Percentiles rank a stretch among this genome's conserved stretches.
Conservation (phyloP, 129 eudicot genomes). For the Silybum marianum region DNA sequence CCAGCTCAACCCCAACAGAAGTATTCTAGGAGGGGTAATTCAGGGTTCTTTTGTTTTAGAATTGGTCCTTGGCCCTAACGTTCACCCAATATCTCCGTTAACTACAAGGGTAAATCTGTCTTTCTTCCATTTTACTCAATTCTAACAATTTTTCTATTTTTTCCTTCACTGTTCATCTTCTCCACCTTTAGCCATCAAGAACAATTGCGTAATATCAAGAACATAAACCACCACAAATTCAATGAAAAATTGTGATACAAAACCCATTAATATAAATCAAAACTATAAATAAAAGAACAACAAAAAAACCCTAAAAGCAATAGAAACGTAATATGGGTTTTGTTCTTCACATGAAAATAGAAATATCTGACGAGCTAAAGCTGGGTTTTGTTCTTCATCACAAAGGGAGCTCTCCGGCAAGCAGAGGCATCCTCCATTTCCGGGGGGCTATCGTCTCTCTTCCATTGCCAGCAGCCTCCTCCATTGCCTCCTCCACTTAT, state of each 20-base stretch:
- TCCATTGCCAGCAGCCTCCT: background rate
- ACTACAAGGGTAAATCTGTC: background rate
- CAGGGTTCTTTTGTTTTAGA: background rate
- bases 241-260: background rate
- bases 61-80: background rate
- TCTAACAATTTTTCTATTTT: background rate
- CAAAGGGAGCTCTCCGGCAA: background rate
- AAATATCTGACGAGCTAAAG: background rate
- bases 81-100: background rate
- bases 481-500: background rate
- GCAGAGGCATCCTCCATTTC: background rate
- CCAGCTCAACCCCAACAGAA: background rate
- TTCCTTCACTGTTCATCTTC: background rate
- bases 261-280: background rate
- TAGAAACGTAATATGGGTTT: background rate
- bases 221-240: background rate
- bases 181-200: background rate
- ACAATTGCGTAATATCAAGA: background rate
- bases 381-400: background rate
- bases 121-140: background rate
- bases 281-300: background rate
- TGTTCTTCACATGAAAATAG: background rate
- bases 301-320: background rate
- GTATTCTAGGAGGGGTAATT: background rate
- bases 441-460: background rate